Conservation (phyloP, 306 rosid species). For the Quercus mongolica region DNA sequence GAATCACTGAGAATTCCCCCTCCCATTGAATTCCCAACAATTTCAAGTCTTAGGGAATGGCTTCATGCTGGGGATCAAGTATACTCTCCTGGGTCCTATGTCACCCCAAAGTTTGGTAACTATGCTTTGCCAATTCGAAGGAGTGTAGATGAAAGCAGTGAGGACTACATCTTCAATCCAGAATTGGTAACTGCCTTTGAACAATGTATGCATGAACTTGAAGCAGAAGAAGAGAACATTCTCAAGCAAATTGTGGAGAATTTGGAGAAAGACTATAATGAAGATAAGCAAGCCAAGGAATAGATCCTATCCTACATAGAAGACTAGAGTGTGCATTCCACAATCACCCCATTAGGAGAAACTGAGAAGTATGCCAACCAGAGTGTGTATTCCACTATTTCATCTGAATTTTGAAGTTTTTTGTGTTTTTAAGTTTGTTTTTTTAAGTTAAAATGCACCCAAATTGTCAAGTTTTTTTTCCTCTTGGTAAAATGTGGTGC, state of each 20-base stretch:
- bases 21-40: conserved; percentile 26
- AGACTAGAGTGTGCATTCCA: not conserved
- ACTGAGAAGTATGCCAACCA: not conserved
- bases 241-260: conserved; percentile 36
- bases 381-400: too few species aligned
- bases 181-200: conserved; percentile 46
- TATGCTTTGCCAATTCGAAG: conserved; percentile 6
- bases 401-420: too few species aligned
- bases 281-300: not conserved
- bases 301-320: conserved; percentile 1
- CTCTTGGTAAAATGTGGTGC: too few species aligned
- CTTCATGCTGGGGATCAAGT: conserved; percentile 24
- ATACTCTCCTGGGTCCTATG: conserved; percentile 39
- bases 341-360: not conserved
- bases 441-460: too few species aligned
- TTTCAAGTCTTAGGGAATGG: conserved; percentile 42
- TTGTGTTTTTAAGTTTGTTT: too few species aligned
- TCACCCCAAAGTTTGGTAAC: conserved; percentile 53
- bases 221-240: conserved; percentile 45
- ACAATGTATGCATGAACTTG: conserved; percentile 40
- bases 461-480: too few species aligned
- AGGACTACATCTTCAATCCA: conserved; percentile 37
- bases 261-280: conserved; percentile 32
- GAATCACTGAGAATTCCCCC: conserved; percentile 43
- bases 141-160: conserved; percentile 22